Evolutionary conservation across 345 rosid species (phyloP).

Genomic region (Corchorus olitorius): DNA sequence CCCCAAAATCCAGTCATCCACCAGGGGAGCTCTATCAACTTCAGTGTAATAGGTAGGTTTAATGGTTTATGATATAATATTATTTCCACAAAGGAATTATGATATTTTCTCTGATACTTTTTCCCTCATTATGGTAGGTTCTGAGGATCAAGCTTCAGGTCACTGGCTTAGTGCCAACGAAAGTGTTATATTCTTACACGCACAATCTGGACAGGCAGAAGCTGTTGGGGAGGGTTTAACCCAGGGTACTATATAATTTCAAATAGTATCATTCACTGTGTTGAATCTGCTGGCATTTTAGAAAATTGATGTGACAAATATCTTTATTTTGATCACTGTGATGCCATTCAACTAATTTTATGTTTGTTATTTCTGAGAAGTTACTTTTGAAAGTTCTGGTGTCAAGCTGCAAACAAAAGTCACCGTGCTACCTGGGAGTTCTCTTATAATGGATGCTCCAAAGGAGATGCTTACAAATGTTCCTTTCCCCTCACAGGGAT

Average conservation of each 20-base stretch:
- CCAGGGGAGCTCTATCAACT: constrained; percentile 56
- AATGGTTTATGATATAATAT: constrained; percentile 12
- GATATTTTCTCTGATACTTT: not conserved
- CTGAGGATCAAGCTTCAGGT: constrained; percentile 55
- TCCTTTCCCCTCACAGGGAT: constrained; percentile 76
- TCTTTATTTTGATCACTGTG: not conserved
- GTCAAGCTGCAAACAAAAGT: constrained; percentile 66
- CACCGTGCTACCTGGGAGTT: constrained; percentile 58
- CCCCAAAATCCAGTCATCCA: constrained; percentile 71
- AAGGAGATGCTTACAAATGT: constrained; percentile 72
- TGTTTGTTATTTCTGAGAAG: constrained; percentile 46
- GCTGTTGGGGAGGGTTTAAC: constrained; percentile 72
- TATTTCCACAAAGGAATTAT: not conserved
- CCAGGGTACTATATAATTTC: constrained; percentile 45
- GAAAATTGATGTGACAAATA: constrained; percentile 1
- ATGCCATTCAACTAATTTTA: constrained; percentile 18
- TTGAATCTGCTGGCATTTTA: not conserved
- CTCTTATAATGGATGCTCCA: constrained; percentile 67
- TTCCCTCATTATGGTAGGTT: constrained; percentile 40
- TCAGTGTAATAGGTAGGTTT: constrained; percentile 62
- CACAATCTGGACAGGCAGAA: constrained; percentile 67
- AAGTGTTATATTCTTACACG: constrained; percentile 58
- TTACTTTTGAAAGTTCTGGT: constrained; percentile 56
- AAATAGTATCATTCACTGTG: constrained; percentile 6
- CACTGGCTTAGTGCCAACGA: constrained; percentile 65